phyloP scores from a whole-genome alignment of 2,329 filamentous ascomycete species.

The Aspergillus sp. region DNA sequence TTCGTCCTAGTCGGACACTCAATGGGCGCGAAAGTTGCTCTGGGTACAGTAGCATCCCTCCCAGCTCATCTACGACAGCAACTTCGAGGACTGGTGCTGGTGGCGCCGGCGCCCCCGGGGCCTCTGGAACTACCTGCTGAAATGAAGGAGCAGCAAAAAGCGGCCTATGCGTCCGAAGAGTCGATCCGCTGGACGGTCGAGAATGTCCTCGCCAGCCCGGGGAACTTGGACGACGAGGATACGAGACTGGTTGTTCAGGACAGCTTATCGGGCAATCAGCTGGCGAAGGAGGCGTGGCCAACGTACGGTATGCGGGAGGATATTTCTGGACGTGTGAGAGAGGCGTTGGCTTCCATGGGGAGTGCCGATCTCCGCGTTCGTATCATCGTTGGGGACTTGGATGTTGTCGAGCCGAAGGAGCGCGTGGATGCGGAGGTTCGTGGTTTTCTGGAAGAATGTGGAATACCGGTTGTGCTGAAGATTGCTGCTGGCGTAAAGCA shows the following conservation, averaged over 20 bases:
- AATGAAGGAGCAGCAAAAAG: slow-evolving; percentile 33
- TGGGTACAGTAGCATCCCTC: slow-evolving; percentile 14
- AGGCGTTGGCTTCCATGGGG: slow-evolving; percentile 4
- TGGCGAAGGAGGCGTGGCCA: slow-evolving; percentile 35
- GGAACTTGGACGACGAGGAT: slow-evolving; percentile 13
- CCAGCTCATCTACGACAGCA: slow-evolving; percentile 1
- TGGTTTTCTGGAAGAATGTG: slow-evolving; percentile 9
- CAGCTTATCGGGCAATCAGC: slow-evolving; percentile 27
- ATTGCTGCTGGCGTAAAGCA: slow-evolving; percentile 15
- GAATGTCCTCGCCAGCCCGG: slow-evolving; percentile 30
- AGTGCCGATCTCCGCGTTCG: slow-evolving; percentile 16
- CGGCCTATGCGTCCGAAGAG: slow-evolving; percentile 29
- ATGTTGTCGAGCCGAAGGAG: slow-evolving; percentile 33
- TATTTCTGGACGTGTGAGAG: slow-evolving; percentile 18
- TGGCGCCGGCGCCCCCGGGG: slow-evolving; percentile 34
- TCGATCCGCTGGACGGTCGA: slow-evolving; percentile 29
- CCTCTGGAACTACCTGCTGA: slow-evolving; percentile 29
- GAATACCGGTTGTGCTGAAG: slow-evolving; percentile 9
- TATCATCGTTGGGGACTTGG: slow-evolving; percentile 30
- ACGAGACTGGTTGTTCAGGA: slow-evolving; percentile 20
- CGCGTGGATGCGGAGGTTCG: slow-evolving; percentile 25
- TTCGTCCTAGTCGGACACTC: slow-evolving; percentile 38
- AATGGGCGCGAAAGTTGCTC: slow-evolving; percentile 41
- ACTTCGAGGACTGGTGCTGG: slow-evolving; percentile 31
- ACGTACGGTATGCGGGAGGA: slow-evolving; percentile 34